Evolutionary conservation across 202 grass and related monocot species (phyloP), one percentile per base, ranked within the genome.

Genomic region (Thinopyrum obtusiflorum): DNA sequence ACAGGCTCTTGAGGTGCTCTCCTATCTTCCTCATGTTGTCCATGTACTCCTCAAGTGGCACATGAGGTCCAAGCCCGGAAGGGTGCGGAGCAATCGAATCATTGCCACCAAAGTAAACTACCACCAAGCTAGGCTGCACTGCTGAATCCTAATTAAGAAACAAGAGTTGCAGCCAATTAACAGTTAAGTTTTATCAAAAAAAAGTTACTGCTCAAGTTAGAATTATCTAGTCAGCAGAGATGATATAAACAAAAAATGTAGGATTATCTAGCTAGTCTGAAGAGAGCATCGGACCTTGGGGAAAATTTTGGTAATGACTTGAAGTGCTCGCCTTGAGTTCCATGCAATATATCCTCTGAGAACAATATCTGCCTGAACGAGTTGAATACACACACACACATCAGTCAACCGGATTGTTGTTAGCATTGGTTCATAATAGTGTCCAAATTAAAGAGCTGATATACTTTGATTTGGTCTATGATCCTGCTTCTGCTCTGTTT

Each of bases 41-140:
- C 65, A 89, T 78, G 81, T 98, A 98, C 89, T 98, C 95, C 10
- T 83, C 80, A 81, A 98, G 82, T 10, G 95, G 95, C 49, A 98
- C 95, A 84, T 98, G 95, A 83, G 93, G 89, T 75, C 93, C 91
- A 9, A 93, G 89, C 68, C 89, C 93, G 6, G 95, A 98, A 3
- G 89, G 71, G 75, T 95, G 89, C 33, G 91, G 67, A 61, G 80
- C 92, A 59, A 95, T 89, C 1, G 91, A 95, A 68, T 98, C 95
- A 64, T 95, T 98, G 67, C 95, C 95, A 73, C 95, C 95, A 93
- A 98, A 93, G 80, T 98, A 98, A 89, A 95, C 93, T 79, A 98
- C 92, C 39, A 98, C 91, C 75, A 98, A 77, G 35, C 89, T 90
- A 13, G 95, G 93, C 82, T 76, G 73, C 27, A 76, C 73, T 55